Evolutionary conservation across 1,139 yeast genomes (phyloP), one percentile per base, ranked within the genome.

Genomic region (Hyphopichia khmerensis): DNA sequence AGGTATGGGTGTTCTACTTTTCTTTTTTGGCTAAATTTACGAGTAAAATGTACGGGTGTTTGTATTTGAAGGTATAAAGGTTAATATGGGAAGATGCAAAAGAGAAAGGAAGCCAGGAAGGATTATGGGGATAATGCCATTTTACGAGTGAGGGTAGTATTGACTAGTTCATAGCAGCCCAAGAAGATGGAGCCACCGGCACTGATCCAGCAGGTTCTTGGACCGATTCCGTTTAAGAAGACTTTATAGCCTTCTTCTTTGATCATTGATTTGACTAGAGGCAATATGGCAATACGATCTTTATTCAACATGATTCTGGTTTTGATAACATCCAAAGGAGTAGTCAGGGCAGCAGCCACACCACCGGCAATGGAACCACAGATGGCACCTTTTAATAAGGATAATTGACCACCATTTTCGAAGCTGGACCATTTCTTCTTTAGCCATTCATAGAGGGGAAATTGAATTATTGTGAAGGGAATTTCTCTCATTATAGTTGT

Each of bases 111-210:
- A n/a, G n/a, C n/a, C n/a, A n/a, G n/a, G n/a, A n/a, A n/a, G n/a
- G n/a, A 7, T 13, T 14, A 30, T 15, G 33, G 17, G 33, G 33
- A 30, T 16, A 30, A 30, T 4, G 33, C 33, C 16, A 30, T 14
- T 16, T 30, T 30, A 30, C 33, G 16, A 6, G 17, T 40, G 34
- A 59, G 48, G 23, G 47, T 50, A 24, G 63, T 50, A 46, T 62
- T 80, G 4, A 85, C 91, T 19, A 84, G 65, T 63, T 93, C 99
- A 58, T 93, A 93, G 45, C 89, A 88, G 3, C 99, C 99, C 44
- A 93, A 72, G 67, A 95, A 93, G 31, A 95, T 89, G 26, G 98
- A 96, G 16, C 99, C 99, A 15, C 99, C 99, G 3, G 96, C 95
- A 67, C 96, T 84, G 47, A 93, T 93, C 99, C 99, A 93, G 80